Base-by-base conservation (phyloP, 192 early-diverging fungal genomes). In the Phycomyces blakesleeanus region DNA sequence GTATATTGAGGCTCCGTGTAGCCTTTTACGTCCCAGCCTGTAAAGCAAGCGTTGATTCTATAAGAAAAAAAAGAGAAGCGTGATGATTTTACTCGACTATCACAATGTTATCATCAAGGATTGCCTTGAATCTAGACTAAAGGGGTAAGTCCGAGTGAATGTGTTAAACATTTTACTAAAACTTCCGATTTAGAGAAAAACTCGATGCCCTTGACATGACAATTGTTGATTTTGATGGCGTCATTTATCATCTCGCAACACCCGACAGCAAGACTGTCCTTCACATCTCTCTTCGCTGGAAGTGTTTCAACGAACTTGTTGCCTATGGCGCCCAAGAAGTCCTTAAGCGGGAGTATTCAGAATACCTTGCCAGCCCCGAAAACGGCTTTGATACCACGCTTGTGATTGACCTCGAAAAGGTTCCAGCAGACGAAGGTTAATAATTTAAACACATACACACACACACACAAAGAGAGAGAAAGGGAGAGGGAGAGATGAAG, bases 141-240 rank as follows among this genome's bases (percentile, higher is more conserved):
- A 75, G 37, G 72, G 76, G 83, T 85, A 75, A 60, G 61, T 63
- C 16, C 40, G 9, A 24, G 37, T 37, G 26, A 12, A 24, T 9
- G 8, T n/a, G 34, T 40, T 12, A 21, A 29, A 14, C 9, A 50
- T 16, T 14, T 21, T 15, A 20, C 20, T 41, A 40, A 27, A 0
- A 15, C 3, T 21, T 14, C 49, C 16, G 40, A 15, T 25, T 15
- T 52, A 84, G 83, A 63, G 84, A 85, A 51, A 89, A 91, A 72
- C 77, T 77, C 9, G 90, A 90, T 51, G 66, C 79, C 8, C 69
- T 93, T 14, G 83, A 89, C 68, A 84, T 94, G 67, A 90, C 81
- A 39, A 80, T 96, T 52, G 93, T 94, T 29, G 97, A 99, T 76
- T 98, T 99, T 80, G 97, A 99, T 81, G 94, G 95, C 52, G 96